phyloP scores from a whole-genome alignment of 2,329 filamentous ascomycete species.

The Fusarium sp. region DNA sequence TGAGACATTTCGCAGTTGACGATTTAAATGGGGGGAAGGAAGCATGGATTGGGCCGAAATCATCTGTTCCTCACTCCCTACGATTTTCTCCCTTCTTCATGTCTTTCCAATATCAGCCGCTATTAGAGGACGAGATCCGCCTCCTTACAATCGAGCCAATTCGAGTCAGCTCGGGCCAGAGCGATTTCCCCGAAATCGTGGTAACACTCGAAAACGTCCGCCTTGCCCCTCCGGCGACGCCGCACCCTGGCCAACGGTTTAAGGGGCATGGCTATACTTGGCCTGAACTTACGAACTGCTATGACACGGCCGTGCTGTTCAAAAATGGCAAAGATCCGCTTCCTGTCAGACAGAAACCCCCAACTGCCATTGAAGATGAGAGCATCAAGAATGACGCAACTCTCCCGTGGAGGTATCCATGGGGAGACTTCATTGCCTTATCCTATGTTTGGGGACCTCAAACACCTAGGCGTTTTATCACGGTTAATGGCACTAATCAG shows the following conservation, averaged over 20 bases:
- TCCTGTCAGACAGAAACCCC: accelerated
- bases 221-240: neutral
- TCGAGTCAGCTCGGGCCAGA: neutral
- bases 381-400: neutral
- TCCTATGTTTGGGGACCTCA: conserved; percentile 2
- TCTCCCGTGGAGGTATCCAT: neutral
- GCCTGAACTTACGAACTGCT: neutral
- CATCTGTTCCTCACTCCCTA: too few relatives aligned
- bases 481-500: neutral
- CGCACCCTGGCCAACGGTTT: neutral
- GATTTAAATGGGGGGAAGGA: too few relatives aligned
- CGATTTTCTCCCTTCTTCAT: neutral
- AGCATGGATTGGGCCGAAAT: too few relatives aligned
- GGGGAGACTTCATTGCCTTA: conserved; percentile 8
- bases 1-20: too few relatives aligned
- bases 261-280: neutral
- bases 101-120: neutral
- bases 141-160: neutral
- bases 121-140: neutral
- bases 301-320: neutral
- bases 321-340: neutral
- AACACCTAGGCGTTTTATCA: neutral
- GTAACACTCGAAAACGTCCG: conserved; percentile 4
- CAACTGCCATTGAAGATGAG: too few relatives aligned
- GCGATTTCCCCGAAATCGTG: neutral